Base-by-base conservation (phyloP, 192 early-diverging fungal genomes). In the Cetraspora pellucida region DNA sequence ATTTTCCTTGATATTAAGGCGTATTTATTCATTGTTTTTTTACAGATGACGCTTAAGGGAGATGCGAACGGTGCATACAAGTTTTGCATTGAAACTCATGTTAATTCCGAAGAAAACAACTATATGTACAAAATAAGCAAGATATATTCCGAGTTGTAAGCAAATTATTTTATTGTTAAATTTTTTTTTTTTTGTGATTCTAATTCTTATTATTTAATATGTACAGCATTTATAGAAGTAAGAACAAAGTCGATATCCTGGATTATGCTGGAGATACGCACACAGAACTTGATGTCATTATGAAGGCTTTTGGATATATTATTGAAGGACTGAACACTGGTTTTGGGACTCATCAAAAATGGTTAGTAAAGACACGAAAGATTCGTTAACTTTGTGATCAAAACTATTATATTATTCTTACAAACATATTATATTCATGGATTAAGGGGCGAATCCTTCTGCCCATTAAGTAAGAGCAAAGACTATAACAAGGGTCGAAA, bases 101-200 rank as follows among this genome's bases (percentile, higher is more conserved):
- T 50, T 66, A 68, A 44, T 57, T 77, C 64, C 17, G 65, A 77
- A n/a, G 65, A 54, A 57, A 77, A 77, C 14, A 69, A 46, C 65
- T 67, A 68, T 23, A 75, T 77, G 28, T 31, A 68, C 23, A 77
- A 68, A 44, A 54, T 77, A 28, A 77, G 61, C 23, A 77, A 77
- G 54, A 77, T 77, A 65, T 77, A 77, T 68, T 2, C 21, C 27
- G 61, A 77, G n/a, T 77, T 77, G 75, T 77, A 28, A 77, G 75
- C 52, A 68, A 65, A 17, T 67, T 77, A 55, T 77, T 68, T 21
- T 57, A 77, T 43, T 77, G n/a, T 76, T 43, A 43, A 64, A 43
- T 75, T 50, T 45, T 66, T 54, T 68, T n/a, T 23, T 37, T 21
- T 77, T 65, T 21, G 9, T 68, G 13, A 55, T 27, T 37, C 43